Conservation (phyloP, 2,329 filamentous ascomycete species). For the Penicillium freii region DNA sequence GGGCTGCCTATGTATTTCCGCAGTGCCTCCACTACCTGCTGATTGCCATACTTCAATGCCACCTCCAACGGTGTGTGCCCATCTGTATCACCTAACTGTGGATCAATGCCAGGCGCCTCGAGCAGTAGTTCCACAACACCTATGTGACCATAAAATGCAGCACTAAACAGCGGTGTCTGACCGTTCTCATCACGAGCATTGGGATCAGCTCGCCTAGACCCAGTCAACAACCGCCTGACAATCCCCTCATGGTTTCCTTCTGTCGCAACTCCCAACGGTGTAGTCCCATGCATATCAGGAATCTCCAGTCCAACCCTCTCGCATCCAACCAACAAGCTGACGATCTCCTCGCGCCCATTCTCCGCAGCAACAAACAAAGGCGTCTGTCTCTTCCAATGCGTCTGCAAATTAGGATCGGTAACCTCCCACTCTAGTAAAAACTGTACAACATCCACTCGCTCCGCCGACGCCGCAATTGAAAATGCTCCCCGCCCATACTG, state of each 20-base stretch:
- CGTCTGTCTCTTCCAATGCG: conserved; percentile 20
- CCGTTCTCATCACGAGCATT: conserved; percentile 19
- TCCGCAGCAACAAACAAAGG: conserved; percentile 20
- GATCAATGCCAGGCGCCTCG: conserved; percentile 13
- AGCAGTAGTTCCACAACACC: conserved; percentile 16
- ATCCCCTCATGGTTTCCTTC: conserved; percentile 7
- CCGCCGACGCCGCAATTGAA: conserved; percentile 18
- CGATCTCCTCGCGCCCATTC: conserved; percentile 12
- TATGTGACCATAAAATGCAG: conserved; percentile 15
- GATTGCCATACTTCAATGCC: background rate
- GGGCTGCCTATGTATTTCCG: background rate
- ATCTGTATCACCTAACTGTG: background rate
- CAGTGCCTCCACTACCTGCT: background rate
- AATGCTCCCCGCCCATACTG: conserved; percentile 21
- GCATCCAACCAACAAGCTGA: conserved; percentile 13
- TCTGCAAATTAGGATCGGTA: conserved; percentile 21
- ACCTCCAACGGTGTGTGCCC: conserved; percentile 3
- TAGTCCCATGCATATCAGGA: conserved; percentile 18
- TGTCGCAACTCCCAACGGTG: conserved; percentile 19
- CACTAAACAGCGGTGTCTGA: conserved; percentile 19
- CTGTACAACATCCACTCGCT: conserved; percentile 15
- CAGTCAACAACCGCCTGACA: conserved; percentile 12
- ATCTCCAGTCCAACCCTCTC: conserved; percentile 18
- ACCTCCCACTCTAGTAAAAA: conserved; percentile 18
- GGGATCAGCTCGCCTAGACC: conserved; percentile 12